Percentiles rank a stretch among this genome's conserved stretches.
phyloP scores from a whole-genome alignment of 2,329 filamentous ascomycete genomes.

The Hirsutella thompsonii region DNA sequence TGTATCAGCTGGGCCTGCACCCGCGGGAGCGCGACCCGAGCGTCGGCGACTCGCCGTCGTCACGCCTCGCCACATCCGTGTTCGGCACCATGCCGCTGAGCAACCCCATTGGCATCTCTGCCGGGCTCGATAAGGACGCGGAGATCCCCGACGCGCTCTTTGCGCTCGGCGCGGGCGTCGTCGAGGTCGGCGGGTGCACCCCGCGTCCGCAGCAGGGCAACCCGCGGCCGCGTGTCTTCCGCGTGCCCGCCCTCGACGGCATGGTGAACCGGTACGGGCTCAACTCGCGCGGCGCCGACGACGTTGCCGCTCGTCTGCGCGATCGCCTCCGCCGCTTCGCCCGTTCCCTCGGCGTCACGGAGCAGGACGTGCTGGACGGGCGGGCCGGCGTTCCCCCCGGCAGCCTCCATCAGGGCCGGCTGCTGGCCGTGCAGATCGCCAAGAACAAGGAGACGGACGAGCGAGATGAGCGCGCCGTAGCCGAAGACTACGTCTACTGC shows the following conservation, averaged over 20 bases:
- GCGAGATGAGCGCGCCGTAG: constrained; percentile 68
- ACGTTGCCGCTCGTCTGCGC: constrained; percentile 66
- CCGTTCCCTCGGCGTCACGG: constrained; percentile 54
- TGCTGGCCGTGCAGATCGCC: constrained; percentile 84
- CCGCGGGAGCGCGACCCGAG: constrained; percentile 59
- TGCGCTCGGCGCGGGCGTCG: constrained; percentile 69
- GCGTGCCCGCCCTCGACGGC: constrained; percentile 69
- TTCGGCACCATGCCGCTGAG: constrained; percentile 65
- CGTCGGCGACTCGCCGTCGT: constrained; percentile 16
- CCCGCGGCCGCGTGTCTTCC: constrained; percentile 75
- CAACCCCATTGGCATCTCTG: constrained; percentile 91
- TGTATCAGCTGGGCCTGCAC: constrained; percentile 65
- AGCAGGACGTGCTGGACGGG: constrained; percentile 64
- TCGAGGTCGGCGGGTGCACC: constrained; percentile 87
- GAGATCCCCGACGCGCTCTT: constrained; percentile 79
- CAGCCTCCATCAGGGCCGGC: constrained; percentile 60
- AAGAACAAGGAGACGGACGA: constrained; percentile 95
- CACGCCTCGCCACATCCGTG: constrained; percentile 33
- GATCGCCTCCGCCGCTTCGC: constrained; percentile 70
- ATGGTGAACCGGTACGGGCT: constrained; percentile 94
- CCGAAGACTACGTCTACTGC: constrained; percentile 77
- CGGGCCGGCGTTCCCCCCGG: constrained; percentile 68
- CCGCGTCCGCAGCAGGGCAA: constrained; percentile 83
- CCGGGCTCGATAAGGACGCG: constrained; percentile 87
- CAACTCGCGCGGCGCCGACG: constrained; percentile 82